Conservation (phyloP, 371 early-diverging fungal species). For the Choanephora cucurbitarum region DNA sequence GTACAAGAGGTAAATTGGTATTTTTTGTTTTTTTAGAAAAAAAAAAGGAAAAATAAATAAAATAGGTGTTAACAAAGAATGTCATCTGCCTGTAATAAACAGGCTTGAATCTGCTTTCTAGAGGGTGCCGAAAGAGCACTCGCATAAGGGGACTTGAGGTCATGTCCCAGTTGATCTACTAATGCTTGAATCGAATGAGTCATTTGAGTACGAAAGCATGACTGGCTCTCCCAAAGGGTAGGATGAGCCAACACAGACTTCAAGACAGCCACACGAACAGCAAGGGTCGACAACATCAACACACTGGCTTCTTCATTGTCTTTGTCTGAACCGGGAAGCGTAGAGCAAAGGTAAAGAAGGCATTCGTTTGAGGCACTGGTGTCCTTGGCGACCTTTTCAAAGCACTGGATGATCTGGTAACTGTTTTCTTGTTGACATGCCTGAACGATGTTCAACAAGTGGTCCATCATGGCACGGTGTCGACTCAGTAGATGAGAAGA, state of each 20-base stretch:
- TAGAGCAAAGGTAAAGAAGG: constrained; percentile 26
- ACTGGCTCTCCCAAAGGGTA: background rate
- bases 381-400: constrained; percentile 27
- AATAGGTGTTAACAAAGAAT: constrained; percentile 15
- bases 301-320: constrained; percentile 35
- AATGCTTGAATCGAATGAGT: constrained; percentile 24
- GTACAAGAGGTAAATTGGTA: background rate
- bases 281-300: constrained; percentile 27
- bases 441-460: constrained; percentile 24
- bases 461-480: constrained; percentile 24
- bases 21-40: background rate
- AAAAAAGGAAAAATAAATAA: background rate
- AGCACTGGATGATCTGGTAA: constrained; percentile 11
- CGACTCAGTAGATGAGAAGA: constrained; percentile 28
- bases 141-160: constrained; percentile 22
- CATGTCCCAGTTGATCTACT: constrained; percentile 24
- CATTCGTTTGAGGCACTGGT: constrained; percentile 25
- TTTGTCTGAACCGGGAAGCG: background rate
- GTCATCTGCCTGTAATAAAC: constrained; percentile 31
- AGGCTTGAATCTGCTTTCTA: constrained; percentile 26
- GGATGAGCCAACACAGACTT: constrained; percentile 10
- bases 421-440: constrained; percentile 13
- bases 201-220: constrained; percentile 18
- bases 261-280: constrained; percentile 30
- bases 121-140: constrained; percentile 12